A percentile compares a stretch with the other conserved stretches of the same genome.
Evolutionary conservation across 345 rosid species (phyloP).

Genomic region (Eucalyptus guilfoylei): DNA sequence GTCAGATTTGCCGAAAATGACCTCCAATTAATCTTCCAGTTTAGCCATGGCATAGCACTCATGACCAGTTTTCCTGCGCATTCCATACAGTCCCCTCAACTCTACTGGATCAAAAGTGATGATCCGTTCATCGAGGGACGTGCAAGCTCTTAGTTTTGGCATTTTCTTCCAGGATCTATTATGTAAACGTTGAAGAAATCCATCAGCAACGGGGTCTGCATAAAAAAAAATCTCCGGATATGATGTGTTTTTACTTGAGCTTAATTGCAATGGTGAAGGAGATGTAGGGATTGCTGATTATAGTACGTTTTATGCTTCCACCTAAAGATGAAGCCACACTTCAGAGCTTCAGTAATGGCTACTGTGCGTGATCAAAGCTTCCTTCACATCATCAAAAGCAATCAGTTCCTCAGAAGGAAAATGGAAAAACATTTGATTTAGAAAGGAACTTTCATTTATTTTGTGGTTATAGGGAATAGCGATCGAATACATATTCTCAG

Average conservation of each 20-base stretch:
- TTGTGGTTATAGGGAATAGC: neutral
- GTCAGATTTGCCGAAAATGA: neutral
- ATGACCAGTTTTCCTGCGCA: neutral
- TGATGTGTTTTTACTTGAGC: neutral
- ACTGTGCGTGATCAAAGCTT: neutral
- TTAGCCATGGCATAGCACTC: neutral
- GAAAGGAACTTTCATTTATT: neutral
- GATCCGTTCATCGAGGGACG: neutral
- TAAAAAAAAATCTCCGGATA: neutral
- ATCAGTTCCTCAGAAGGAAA: neutral
- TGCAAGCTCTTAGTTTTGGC: neutral
- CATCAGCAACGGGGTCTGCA: neutral
- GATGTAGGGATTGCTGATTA: neutral
- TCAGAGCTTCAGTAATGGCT: neutral
- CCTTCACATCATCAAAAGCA: neutral
- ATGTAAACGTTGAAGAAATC: neutral
- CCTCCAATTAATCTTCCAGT: neutral
- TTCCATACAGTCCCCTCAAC: neutral
- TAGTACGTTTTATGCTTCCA: neutral
- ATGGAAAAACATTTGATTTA: neutral
- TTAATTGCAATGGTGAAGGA: neutral
- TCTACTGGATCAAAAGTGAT: neutral
- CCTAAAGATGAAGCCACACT: neutral
- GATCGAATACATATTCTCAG: neutral
- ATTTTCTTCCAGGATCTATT: neutral